Conservation (phyloP, 1,139 yeast genomes). For the Candida mesenterica region DNA sequence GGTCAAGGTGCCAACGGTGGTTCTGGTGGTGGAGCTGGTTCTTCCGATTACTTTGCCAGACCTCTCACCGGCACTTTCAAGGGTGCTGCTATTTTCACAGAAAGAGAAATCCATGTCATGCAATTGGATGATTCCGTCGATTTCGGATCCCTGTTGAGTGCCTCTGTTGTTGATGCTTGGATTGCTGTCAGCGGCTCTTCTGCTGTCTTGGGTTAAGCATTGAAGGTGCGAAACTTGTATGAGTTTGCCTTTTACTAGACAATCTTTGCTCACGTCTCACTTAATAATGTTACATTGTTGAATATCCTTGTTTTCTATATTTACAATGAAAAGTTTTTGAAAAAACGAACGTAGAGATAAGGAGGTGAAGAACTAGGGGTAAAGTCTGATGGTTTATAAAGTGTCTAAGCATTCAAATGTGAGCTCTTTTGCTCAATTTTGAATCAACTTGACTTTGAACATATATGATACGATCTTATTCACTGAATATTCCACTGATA, state of each 20-base stretch:
- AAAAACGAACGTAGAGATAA: not conserved
- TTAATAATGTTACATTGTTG: no score
- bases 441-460: no score
- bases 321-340: not conserved
- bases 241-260: no score
- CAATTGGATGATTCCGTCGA: slow-evolving; percentile 47
- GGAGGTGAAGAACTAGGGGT: no score
- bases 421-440: no score
- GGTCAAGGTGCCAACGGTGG: slow-evolving; percentile 58
- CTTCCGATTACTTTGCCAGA: slow-evolving; percentile 82
- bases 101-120: slow-evolving; percentile 54
- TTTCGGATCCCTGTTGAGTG: slow-evolving; percentile 55
- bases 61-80: slow-evolving; percentile 76
- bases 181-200: slow-evolving; percentile 48
- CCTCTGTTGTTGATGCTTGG: slow-evolving; percentile 58
- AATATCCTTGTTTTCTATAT: no score
- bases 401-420: no score
- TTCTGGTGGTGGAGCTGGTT: slow-evolving; percentile 73
- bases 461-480: no score
- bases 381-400: no score
- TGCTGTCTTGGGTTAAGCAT: slow-evolving; percentile 25
- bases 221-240: no score
- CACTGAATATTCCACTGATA: no score
- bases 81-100: slow-evolving; percentile 81
- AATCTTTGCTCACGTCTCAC: no score